Evolutionary conservation across 2,329 filamentous ascomycete genomes (phyloP), one percentile per base, ranked within the genome.

Genomic region (Parastagonospora nodorum): DNA sequence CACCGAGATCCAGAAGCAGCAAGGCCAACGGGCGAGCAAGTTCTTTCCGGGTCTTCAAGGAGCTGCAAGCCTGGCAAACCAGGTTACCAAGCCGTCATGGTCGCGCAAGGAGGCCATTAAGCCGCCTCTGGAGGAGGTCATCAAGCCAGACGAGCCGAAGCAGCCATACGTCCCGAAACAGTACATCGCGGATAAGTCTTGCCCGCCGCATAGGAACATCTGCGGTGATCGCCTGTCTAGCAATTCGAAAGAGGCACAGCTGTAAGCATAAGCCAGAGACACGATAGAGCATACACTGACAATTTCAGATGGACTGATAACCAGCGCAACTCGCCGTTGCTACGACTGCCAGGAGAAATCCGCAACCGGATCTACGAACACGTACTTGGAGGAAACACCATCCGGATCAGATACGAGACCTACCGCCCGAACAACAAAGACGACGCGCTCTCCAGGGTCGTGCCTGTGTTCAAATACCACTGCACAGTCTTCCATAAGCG

Each of bases 261-360:
- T 58, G 63, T 64, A 52, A 55, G 63, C 52, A 36, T 14, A 10
- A 4, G 19, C 5, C 33, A 30, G 14, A 3, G 16, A 28, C 15
- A 10, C 10, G 14, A 14, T 5, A 29, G 16, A 28, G 15, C 8
- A 35, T 19, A 43, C 24, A 45, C 40, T 49, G 5, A 46, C 32
- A 10, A 12, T 14, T 9, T 2, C 28, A 67, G 64, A 19, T 71
- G 67, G 64, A 44, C 44, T 0, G 28, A 24, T 7, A 71, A 71
- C 28, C 68, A 67, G 37, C 42, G 33, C 14, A 49, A 54, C 2
- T 69, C 67, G 9, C 57, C 51, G 6, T 56, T 71, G 2, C 43
- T 71, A 12, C 55, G 56, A 11, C 59, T 71, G 3, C 67, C 68
- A 5, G 38, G 39, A 4, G 55, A 63, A 15, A 51, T 70, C 6